Conservation (phyloP, 1,284 basidiomycete species). For the Inonotus obliquus region DNA sequence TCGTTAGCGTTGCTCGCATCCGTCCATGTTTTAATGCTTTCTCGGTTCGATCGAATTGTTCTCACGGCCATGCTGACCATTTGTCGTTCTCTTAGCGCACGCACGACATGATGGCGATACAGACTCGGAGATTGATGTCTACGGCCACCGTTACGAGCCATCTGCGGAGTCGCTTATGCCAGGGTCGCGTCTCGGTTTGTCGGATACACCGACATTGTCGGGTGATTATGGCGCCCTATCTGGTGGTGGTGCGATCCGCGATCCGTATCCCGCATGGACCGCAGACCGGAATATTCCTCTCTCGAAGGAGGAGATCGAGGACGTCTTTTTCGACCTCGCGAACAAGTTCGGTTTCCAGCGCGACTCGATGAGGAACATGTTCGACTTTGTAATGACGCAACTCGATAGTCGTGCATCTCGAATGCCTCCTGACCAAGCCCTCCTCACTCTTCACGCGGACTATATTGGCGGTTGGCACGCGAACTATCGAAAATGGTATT, state of each 20-base stretch:
- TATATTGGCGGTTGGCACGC: constrained; percentile 98
- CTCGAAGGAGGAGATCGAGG: constrained; percentile 98
- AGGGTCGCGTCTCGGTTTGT: constrained; percentile 51
- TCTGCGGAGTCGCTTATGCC: constrained; percentile 61
- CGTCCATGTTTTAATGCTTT: not conserved
- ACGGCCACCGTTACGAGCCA: constrained; percentile 60
- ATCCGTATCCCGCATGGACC: constrained; percentile 93
- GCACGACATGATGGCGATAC: constrained; percentile 46
- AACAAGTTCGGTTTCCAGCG: constrained; percentile 99
- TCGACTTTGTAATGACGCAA: constrained; percentile 98
- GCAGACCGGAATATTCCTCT: constrained; percentile 90
- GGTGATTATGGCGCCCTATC: constrained; percentile 43
- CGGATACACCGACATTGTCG: constrained; percentile 56
- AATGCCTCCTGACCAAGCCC: constrained; percentile 95
- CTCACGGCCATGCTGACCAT: constrained; percentile 3
- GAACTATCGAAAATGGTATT: constrained; percentile 99
- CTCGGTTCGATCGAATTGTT: not conserved
- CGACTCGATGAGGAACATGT: constrained; percentile 91
- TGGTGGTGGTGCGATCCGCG: constrained; percentile 45
- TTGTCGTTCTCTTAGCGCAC: constrained; percentile 6
- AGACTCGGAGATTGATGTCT: constrained; percentile 72
- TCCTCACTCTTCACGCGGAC: constrained; percentile 94
- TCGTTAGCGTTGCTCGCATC: not conserved
- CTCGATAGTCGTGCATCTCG: constrained; percentile 95
- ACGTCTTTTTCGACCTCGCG: constrained; percentile 95